Evolutionary conservation across 768 basidiomycete species (phyloP).

Genomic region (Xerocomellus intermedius): DNA sequence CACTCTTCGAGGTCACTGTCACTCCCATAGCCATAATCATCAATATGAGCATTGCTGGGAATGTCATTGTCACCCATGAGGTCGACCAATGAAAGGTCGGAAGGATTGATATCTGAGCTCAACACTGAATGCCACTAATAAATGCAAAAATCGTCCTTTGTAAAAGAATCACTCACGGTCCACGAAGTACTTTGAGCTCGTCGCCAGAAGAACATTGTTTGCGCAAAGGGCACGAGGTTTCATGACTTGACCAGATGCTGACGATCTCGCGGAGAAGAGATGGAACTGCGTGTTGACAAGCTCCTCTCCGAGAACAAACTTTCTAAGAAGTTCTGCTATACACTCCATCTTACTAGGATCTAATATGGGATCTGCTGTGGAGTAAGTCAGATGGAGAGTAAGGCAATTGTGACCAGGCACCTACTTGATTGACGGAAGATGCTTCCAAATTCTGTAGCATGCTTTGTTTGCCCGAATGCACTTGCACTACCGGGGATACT

Average conservation of each 20-base stretch:
- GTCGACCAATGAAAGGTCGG: conserved; percentile 12
- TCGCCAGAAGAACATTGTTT: conserved; percentile 27
- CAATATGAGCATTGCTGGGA: conserved; percentile 1
- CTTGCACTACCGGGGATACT: conserved; percentile 25
- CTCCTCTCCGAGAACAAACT: conserved; percentile 27
- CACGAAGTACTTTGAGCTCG: conserved; percentile 30
- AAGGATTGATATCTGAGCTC: conserved; percentile 8
- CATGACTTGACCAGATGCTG: conserved; percentile 3
- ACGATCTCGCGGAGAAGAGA: conserved; percentile 25
- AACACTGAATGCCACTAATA: conserved; percentile 8
- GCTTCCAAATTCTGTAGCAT: conserved; percentile 24
- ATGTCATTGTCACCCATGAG: conserved; percentile 14
- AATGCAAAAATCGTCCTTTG: neutral
- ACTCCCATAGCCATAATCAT: conserved; percentile 33
- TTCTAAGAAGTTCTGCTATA: conserved; percentile 23
- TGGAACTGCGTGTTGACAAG: conserved; percentile 34
- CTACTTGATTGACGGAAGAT: conserved; percentile 25
- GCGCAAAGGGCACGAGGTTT: conserved; percentile 26
- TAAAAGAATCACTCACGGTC: conserved; percentile 15
- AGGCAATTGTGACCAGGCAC: neutral
- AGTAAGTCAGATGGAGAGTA: neutral
- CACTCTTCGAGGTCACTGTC: conserved; percentile 38
- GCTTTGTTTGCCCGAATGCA: conserved; percentile 29
- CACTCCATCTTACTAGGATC: conserved; percentile 8
- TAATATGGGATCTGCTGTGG: neutral